Percentiles rank a stretch among this genome's conserved stretches.
These are phyloP conservation scores for Coemansia sp. DNA, from an alignment of 192 early-diverging fungal species.

Conservation along the genomic window DNA sequence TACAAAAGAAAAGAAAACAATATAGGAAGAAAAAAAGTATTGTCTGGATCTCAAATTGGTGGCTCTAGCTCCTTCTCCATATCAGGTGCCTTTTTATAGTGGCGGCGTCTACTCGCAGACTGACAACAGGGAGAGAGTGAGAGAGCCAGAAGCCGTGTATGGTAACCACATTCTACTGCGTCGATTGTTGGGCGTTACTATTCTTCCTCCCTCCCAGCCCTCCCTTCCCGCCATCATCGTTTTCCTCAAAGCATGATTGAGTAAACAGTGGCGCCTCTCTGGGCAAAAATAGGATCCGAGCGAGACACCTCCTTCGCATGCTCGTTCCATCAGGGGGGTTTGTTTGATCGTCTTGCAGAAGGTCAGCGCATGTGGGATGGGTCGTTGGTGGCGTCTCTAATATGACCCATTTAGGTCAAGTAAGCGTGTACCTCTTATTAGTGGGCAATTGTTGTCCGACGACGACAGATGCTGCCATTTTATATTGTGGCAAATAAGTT, in stretches of 20 bases:
- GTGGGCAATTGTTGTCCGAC: neutral
- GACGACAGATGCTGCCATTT: neutral
- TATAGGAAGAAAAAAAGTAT: neutral
- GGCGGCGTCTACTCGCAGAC: neutral
- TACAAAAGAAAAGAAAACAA: neutral
- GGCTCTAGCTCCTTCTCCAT: neutral
- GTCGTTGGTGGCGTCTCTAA: neutral
- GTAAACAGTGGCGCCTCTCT: neutral
- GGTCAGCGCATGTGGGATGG: neutral
- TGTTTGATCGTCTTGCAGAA: neutral
- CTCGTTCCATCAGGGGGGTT: neutral
- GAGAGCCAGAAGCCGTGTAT: neutral
- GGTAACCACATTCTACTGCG: slow-evolving; percentile 10
- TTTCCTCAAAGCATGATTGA: neutral
- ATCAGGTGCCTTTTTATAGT: neutral
- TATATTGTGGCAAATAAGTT: neutral
- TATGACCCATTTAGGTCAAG: neutral
- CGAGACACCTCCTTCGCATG: neutral
- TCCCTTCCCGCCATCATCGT: neutral
- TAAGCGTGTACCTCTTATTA: neutral
- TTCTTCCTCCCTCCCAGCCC: neutral
- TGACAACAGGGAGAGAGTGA: neutral
- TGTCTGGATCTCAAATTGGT: neutral
- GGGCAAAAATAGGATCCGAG: neutral
- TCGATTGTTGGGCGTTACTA: slow-evolving; percentile 6